These are phyloP conservation scores for Aspergillus latus DNA, from an alignment of 2,329 filamentous ascomycete genomes.

Conservation along the genomic window DNA sequence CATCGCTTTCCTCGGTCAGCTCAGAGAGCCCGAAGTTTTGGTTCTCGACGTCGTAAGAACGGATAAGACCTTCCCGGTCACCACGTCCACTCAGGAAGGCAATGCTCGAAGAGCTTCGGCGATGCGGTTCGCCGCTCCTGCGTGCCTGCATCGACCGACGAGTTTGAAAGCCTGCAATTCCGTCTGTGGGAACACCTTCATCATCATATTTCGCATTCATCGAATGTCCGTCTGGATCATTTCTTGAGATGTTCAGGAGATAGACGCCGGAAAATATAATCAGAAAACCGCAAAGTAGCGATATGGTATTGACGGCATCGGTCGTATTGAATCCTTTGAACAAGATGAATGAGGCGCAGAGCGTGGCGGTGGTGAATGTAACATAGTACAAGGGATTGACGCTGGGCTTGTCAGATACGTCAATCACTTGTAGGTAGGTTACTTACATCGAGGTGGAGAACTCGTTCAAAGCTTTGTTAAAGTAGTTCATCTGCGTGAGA, in stretches of 20 bases:
- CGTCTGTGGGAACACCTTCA: slow-evolving; percentile 82
- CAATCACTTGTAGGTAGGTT: too few relatives aligned
- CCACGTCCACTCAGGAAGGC: slow-evolving; percentile 55
- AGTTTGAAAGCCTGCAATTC: slow-evolving; percentile 83
- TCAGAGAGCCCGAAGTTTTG: slow-evolving; percentile 75
- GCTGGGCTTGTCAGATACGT: slow-evolving; percentile 47
- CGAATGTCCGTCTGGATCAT: slow-evolving; percentile 77
- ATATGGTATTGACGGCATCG: slow-evolving; percentile 86
- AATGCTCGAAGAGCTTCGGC: slow-evolving; percentile 64
- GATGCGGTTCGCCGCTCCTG: slow-evolving; percentile 62
- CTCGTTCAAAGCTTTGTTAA: slow-evolving; percentile 96
- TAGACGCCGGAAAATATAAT: slow-evolving; percentile 96
- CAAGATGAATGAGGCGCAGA: slow-evolving; percentile 92
- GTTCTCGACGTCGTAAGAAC: slow-evolving; percentile 83
- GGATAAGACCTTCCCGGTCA: slow-evolving; percentile 80
- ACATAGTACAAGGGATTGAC: slow-evolving; percentile 98
- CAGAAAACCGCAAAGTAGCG: slow-evolving; percentile 87
- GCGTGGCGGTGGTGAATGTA: slow-evolving; percentile 91
- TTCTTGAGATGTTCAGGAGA: slow-evolving; percentile 89
- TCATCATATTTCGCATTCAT: slow-evolving; percentile 59
- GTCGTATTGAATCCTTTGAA: slow-evolving; percentile 96
- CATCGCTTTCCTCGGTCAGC: slow-evolving; percentile 73
- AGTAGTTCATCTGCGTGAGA: slow-evolving; percentile 99
- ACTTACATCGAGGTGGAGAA: slow-evolving; percentile 96
- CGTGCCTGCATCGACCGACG: slow-evolving; percentile 90